These are phyloP conservation scores for Colletotrichum kahawae DNA, from an alignment of 2,329 filamentous ascomycete species.

Conservation along the genomic window DNA sequence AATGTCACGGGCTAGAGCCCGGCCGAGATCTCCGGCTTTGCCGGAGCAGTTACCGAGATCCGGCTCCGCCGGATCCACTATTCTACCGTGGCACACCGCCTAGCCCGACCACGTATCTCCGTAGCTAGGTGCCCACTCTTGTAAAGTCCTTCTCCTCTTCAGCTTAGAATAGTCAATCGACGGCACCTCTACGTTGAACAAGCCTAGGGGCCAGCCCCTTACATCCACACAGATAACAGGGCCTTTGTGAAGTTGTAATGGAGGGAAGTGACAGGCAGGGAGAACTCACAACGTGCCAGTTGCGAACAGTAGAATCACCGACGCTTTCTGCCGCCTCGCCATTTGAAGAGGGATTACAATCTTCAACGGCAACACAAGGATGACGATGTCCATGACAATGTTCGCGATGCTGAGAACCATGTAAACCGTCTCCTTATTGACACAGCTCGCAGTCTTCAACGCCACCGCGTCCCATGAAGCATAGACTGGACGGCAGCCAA, in stretches of 20 bases:
- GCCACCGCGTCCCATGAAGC: not conserved
- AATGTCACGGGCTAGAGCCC: no score
- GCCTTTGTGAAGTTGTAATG: not conserved
- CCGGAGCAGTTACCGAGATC: no score
- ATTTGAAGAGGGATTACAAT: not conserved
- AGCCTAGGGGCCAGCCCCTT: no score
- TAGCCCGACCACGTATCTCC: no score
- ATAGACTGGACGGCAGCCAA: slow-evolving; percentile 15
- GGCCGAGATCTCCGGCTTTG: no score
- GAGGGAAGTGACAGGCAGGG: not conserved
- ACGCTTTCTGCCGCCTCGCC: not conserved
- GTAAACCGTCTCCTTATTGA: not conserved
- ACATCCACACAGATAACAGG: rapidly evolving
- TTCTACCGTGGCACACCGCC: no score
- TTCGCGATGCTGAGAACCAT: slow-evolving; percentile 5
- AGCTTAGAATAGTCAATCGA: no score
- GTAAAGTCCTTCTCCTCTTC: no score
- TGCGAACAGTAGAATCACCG: not conserved
- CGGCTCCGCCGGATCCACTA: no score
- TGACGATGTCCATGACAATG: not conserved
- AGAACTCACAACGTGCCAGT: not conserved
- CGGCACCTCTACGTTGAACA: no score
- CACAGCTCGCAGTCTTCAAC: not conserved
- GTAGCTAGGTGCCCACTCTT: no score
- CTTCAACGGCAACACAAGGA: not conserved